Base-by-base conservation (phyloP, 2,329 filamentous ascomycete species). In the Chaetoscypha palmicola region DNA sequence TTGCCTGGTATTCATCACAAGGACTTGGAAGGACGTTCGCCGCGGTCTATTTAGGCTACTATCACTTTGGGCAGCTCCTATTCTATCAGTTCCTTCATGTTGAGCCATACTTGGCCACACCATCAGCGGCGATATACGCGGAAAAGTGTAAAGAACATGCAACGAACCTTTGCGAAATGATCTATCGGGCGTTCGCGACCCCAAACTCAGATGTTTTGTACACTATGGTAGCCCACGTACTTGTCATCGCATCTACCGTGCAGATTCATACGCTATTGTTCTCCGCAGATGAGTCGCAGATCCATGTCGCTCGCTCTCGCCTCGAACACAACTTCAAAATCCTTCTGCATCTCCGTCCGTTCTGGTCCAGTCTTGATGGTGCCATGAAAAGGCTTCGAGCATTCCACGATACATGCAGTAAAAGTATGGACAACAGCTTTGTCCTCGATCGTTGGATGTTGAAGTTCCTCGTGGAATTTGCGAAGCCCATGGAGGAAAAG, bases 191-290 rank as follows among this genome's bases (percentile, higher is more conserved):
- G 7, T 59, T 64, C 21, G 58, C 60, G 5, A 61, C 57, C 14
- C 51, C 63, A 3, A 55, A 62, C 33, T 68, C 65, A 47, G 64
- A 70, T 31, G 64, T 65, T 10, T 61, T 65, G 20, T 71, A 70
- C 46, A 64, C 60, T 8, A 53, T 70, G 58, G 65, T 71, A 1
- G 69, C 66, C 0, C 69, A 73, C 51, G 66, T 71, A 24, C 58
- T 70, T 4, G 66, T 71, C 8, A 66, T 73, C 21, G 62, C 68
- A 0, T 72, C 69, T 1, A 69, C 69, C 0, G 62, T 72, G 0
- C 65, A 71, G 38, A 62, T 72, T 10, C 68, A 72, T 44, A 70
- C 60, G 0, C 58, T 73, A 1, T 61, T 72, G 0, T 71, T 71
- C 44, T 59, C 58, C 37, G 55, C 55, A 1, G 59, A 64, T 16